Evolutionary conservation across 225 moss, liverwort and hornwort genomes (phyloP), one percentile per base, ranked within the genome.

Genomic region (Pseudoscleropodium purum): DNA sequence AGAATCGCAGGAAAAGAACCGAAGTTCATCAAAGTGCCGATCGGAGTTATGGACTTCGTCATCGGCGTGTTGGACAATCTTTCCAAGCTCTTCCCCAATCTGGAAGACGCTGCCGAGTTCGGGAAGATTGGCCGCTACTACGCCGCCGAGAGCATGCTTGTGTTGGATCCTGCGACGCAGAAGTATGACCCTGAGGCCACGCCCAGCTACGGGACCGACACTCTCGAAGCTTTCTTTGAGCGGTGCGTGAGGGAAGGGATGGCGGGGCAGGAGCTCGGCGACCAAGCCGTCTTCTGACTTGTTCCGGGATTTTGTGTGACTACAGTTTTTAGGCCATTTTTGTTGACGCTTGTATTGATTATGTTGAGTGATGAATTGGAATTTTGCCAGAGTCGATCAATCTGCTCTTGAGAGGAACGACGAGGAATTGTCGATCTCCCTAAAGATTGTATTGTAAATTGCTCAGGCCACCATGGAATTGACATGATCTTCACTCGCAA

Each of bases 91-190:
- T 97, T 99, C 81, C 97, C 99, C 3, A 97, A 92, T 36, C 92
- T 99, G 37, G 97, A 95, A 88, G 99, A 97, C 75, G 92, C 95
- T 33, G 97, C 92, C 20, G 99, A 99, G 89, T 97, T 97, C 67
- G 99, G 99, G 33, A 99, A 97, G 91, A 99, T 99, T 83, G 99
- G 99, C 21, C 91, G 97, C 84, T 99, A 99, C 87, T 99, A 99
- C 85, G 99, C 99, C 21, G 95, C 97, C 47, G 99, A 99, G 88
- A 99, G 99, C 90, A 99, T 99, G 99, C 93, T 99, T 52, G 92
- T 97, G 67, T 62, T 96, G 84, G 92, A 99, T 62, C 91, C 97
- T 51, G 91, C 75, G 91, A 97, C 99, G 30, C 94, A 97, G 70
- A 60, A 95, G 81, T 99, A 97, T 82, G 96, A 99, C 88, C 95